Base-by-base conservation (phyloP, 176 grass and related monocot genomes). In the Coix lacrymajobi region DNA sequence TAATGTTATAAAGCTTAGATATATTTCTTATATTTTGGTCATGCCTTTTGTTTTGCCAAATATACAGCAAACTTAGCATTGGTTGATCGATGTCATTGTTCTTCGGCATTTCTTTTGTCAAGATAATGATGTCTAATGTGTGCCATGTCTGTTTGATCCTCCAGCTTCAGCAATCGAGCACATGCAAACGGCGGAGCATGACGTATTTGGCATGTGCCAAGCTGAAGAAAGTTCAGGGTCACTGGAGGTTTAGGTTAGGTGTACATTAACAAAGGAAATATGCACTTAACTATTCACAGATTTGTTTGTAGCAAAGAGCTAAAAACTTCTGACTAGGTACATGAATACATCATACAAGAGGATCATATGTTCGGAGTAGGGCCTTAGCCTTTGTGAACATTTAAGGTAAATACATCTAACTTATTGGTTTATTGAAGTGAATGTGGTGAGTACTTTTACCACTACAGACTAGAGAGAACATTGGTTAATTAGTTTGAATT, bases 1-100 rank as follows among this genome's bases (percentile, higher is more conserved):
- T 78, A 46, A 71, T 85, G 66, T 37, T 79, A 51, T 66, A 62
- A 37, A 43, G 4, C 34, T 44, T 68, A 77, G 73, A 29, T 75
- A 30, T 65, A 7, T n/a, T 82, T 62, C 11, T 83, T 32, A 76
- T 77, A 77, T 57, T 9, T 51, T 39, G 15, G 11, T 77, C 12
- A 3, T 51, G 32, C 2, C 8, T 75, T 75, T 48, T 73, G 43
- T 49, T 73, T 30, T 29, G 3, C n/a, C 24, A 60, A 60, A 73
- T 31, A 11, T 7, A 71, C 4, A 51, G 15, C 51, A 22, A 8
- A 1, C 1, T 51, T 29, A 5, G 16, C 1, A 51, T 1, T 31
- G 28, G 13, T 33, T 73, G 71, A 32, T 20, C 4, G 11, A 74
- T 74, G 44, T 52, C 45, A 51, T 52, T 79, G 16, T 44, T 20